Base-by-base conservation (phyloP, 495 filamentous ascomycete genomes). In the Terfezia boudieri region DNA sequence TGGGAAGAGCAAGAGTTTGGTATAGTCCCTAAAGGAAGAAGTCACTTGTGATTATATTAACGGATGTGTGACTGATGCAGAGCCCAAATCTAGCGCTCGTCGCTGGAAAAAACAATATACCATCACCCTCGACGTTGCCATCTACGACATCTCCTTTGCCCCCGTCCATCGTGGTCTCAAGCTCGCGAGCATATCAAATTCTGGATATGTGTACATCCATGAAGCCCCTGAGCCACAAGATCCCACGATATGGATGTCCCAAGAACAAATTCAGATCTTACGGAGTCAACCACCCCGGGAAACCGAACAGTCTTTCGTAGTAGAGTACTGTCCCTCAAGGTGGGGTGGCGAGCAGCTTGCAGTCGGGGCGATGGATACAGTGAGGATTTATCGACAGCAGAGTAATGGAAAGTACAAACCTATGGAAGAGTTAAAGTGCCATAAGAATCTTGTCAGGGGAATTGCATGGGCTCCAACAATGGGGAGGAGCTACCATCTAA, bases 381-480 rank as follows among this genome's bases (percentile, higher is more conserved):
- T 88, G 17, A 80, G 79, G 56, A 72, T 96, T 14, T 95, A 82
- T 62, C 76, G 90, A 54, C 59, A 61, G 20, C 75, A 75, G 41
- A 70, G 69, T 4, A 65, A 68, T 6, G 75, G 75, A 51, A 75
- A 75, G 48, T 86, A 96, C 62, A 90, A 89, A 59, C 73, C 81
- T 10, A 85, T 85, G 7, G 77, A 82, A 32, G 82, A 86, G 61
- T 69, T 96, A 26, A 64, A 62, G 35, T 77, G 76, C 0, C 82
- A 93, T 60, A 68, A 73, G 2, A 78, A 79, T 0, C 70, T 96
- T 43, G 82, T 99, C n/a, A 73, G 88, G 53, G 88, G 94, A 61
- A 80, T 95, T 5, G 79, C 84, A 8, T 99, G 90, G 90, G 87
- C 90, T 8, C 82, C 83, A 52, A 86, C 86, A 14, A 86, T 85